phyloP scores from a whole-genome alignment of 2,329 filamentous ascomycete genomes.

The Phaeosphaeria sp. region DNA sequence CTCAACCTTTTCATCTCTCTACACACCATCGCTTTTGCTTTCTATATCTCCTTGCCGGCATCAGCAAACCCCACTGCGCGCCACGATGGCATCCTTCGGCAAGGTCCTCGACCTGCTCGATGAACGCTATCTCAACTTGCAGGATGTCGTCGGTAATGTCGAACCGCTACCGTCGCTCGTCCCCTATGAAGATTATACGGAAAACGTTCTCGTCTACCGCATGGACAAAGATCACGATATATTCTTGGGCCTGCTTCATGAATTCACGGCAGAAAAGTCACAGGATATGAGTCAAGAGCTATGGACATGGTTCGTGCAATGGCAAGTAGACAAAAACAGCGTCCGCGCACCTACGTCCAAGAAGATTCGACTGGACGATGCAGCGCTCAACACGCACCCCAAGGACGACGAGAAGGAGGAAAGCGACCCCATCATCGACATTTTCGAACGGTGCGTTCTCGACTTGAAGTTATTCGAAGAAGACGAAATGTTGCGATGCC shows the following conservation, averaged over 20 bases:
- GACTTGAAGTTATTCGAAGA: slow-evolving; percentile 32
- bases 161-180: slow-evolving; percentile 39
- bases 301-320: slow-evolving; percentile 45
- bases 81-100: slow-evolving; percentile 36
- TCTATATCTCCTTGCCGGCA: neutral
- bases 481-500: slow-evolving; percentile 36
- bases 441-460: slow-evolving; percentile 25
- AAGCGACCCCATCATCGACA: slow-evolving; percentile 17
- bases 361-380: slow-evolving; percentile 26
- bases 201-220: slow-evolving; percentile 33
- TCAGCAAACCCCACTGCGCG: neutral
- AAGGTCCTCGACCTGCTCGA: slow-evolving; percentile 41
- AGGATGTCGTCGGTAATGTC: slow-evolving; percentile 41
- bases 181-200: slow-evolving; percentile 37
- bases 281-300: slow-evolving; percentile 27
- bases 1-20: neutral
- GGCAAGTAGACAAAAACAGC: slow-evolving; percentile 28
- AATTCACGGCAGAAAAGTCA: slow-evolving; percentile 34
- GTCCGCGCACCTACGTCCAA: slow-evolving; percentile 22
- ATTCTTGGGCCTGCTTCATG: slow-evolving; percentile 36
- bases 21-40: neutral
- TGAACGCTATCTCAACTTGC: slow-evolving; percentile 37
- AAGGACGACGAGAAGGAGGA: slow-evolving; percentile 5
- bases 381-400: neutral
- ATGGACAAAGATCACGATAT: slow-evolving; percentile 34